Evolutionary conservation across 352 stramenopile genomes (phyloP), one percentile per base, ranked within the genome.

Genomic region (Phytophthora lateralis): DNA sequence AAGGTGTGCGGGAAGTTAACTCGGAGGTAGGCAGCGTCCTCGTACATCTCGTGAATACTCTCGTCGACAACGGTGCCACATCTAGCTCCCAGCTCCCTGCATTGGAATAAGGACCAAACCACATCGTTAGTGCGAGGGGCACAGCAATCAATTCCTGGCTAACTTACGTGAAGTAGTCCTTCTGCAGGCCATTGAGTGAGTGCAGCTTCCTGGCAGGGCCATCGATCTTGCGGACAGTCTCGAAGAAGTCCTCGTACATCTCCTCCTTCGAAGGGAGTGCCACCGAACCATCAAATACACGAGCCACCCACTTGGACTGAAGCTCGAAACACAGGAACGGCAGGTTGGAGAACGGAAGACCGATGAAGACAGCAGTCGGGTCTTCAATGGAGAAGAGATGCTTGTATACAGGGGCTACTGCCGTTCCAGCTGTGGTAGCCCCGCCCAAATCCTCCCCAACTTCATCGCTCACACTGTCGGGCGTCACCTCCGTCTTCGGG

Each of bases 241-340:
- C 57, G 11, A 77, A 72, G 26, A 89, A 83, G 26, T 80, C 63
- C 4, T 70, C 65, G 52, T 86, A 86, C 82, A 91, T 90, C 12
- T 66, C 56, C 46, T 85, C 57, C 55, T 82, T 83, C 3, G 78
- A 74, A 10, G 82, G 76, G n/a, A 91, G 66, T n/a, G 37, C 0
- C 6, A 47, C 39, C 0, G 43, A 54, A 0, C 73, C 75, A 17
- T 60, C 34, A 59, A 87, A 89, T 24, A 91, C 80, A 7, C 51
- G 57, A 2, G 76, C 71, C 6, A 77, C 62, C 82, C 80, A 91
- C 50, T 82, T 85, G 39, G 70, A 69, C 50, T 91, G 82, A 17
- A 90, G 54, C 57, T 91, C 82, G 55, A 91, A 90, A 41, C 71
- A 90, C 9, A 81, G 49, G 55, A 91, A 91, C 37, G 80, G 82